Percentiles rank a stretch among this genome's conserved stretches.
Evolutionary conservation across 257 asterid species (phyloP).

Genomic region (Primulina eburnea): DNA sequence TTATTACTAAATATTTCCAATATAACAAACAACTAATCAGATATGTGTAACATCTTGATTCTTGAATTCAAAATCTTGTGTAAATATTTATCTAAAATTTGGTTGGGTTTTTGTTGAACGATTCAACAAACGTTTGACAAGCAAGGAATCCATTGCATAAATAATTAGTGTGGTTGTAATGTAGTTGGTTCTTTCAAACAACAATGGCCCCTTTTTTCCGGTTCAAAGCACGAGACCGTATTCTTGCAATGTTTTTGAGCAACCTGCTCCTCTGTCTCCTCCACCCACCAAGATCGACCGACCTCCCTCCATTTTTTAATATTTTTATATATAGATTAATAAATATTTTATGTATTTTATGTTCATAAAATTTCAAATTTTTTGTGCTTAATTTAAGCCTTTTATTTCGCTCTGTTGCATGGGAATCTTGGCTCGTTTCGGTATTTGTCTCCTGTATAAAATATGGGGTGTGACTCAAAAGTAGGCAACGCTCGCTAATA

Average conservation of each 20-base stretch:
- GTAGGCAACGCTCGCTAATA: background rate
- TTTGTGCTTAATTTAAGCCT: background rate
- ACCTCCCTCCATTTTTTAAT: conserved; percentile 18
- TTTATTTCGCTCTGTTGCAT: background rate
- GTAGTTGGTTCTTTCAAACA: conserved; percentile 14
- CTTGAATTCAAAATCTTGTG: no score
- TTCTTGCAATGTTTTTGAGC: conserved; percentile 35
- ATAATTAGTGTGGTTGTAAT: conserved; percentile 6
- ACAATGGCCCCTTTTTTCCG: conserved; percentile 33
- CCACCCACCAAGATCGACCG: conserved; percentile 15
- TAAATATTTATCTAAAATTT: no score
- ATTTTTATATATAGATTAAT: background rate
- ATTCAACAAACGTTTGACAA: background rate
- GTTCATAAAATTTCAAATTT: background rate
- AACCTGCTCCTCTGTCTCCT: conserved; percentile 32
- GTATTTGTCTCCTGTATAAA: background rate
- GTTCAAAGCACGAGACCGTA: conserved; percentile 50
- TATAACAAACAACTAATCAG: no score
- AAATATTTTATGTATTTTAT: no score
- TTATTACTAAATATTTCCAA: no score
- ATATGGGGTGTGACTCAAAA: background rate
- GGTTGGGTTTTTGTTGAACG: background rate
- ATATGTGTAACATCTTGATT: no score
- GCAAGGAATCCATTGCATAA: background rate
- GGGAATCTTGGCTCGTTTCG: background rate